These are phyloP conservation scores for Penicillium sp. DNA, from an alignment of 2,329 filamentous ascomycete species.

Conservation along the genomic window DNA sequence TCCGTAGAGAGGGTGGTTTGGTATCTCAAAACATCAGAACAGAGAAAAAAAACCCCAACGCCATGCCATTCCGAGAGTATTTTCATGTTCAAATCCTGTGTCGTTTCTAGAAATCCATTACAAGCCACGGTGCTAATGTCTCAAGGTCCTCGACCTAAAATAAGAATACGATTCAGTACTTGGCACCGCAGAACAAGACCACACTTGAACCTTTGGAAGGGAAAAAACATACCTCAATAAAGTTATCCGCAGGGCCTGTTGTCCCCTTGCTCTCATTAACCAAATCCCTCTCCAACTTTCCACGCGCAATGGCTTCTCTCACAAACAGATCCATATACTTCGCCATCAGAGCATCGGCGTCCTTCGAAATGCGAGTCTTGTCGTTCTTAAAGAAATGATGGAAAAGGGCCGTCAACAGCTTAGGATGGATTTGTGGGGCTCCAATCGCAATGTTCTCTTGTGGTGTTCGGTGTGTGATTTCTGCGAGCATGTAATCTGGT, in stretches of 20 bases:
- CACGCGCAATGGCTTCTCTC: conserved; percentile 79
- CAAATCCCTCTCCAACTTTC: conserved; percentile 66
- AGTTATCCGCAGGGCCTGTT: conserved; percentile 53
- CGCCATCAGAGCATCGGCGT: conserved; percentile 73
- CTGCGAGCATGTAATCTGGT: conserved; percentile 50
- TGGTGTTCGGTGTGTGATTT: conserved; percentile 36
- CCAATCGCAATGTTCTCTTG: conserved; percentile 32
- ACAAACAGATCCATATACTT: conserved; percentile 93
- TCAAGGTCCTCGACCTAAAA: conserved; percentile 81
- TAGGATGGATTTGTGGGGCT: conserved; percentile 62
- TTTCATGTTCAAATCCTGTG: neutral
- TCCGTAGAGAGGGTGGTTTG: conserved; percentile 7
- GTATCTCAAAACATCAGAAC: conserved; percentile 25
- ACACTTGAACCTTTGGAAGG: neutral
- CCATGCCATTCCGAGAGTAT: neutral
- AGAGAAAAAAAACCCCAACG: conserved; percentile 9
- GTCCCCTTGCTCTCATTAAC: conserved; percentile 33
- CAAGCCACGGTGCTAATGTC: conserved; percentile 78
- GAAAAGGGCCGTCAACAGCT: conserved; percentile 73
- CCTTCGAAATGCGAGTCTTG: conserved; percentile 70
- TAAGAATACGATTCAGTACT: neutral
- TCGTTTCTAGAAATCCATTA: conserved; percentile 73
- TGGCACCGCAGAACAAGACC: neutral
- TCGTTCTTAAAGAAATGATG: conserved; percentile 75
- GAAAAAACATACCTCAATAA: conserved; percentile 65